A percentile compares a stretch with the other conserved stretches of the same genome.
These are phyloP conservation scores for Didymella pomorum DNA, from an alignment of 2,329 filamentous ascomycete species.

Conservation along the genomic window DNA sequence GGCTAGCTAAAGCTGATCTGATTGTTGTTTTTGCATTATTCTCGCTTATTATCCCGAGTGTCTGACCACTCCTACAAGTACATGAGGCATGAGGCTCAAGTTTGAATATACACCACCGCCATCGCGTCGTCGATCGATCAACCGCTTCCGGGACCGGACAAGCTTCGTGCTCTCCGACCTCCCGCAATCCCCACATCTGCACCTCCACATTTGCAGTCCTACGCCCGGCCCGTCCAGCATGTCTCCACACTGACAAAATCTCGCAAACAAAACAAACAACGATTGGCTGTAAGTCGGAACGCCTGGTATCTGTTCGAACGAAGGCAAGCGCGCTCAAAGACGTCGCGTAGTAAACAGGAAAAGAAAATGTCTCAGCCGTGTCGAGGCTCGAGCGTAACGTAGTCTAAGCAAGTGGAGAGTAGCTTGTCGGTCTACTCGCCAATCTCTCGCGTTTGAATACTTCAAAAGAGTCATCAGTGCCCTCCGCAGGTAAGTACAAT, in stretches of 20 bases:
- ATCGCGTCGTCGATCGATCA: conserved; percentile 7
- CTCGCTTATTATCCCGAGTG: not conserved
- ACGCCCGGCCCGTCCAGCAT: not conserved
- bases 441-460: conserved; percentile 25
- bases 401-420: conserved; percentile 30
- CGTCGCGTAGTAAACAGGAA: conserved; percentile 8
- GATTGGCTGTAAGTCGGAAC: conserved; percentile 31
- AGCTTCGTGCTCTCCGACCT: conserved; percentile 6
- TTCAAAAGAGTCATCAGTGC: conserved; percentile 28
- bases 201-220: not conserved
- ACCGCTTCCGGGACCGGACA: conserved; percentile 5
- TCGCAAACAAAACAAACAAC: conserved; percentile 8
- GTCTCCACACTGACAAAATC: not conserved
- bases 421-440: conserved; percentile 31
- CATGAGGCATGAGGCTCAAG: conserved; percentile 11
- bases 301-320: conserved; percentile 12
- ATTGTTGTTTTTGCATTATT: not conserved
- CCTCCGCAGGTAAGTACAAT: conserved; percentile 34
- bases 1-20: not conserved
- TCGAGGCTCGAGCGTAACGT: not conserved
- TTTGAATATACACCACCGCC: not conserved
- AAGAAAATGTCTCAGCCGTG: not conserved
- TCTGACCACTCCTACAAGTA: conserved; percentile 7
- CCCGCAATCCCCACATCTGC: conserved; percentile 7
- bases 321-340: conserved; percentile 18